A percentile compares a stretch with the other conserved stretches of the same genome.
Conservation (phyloP, 2,329 filamentous ascomycete genomes). For the Cordyceps pruinosa region DNA sequence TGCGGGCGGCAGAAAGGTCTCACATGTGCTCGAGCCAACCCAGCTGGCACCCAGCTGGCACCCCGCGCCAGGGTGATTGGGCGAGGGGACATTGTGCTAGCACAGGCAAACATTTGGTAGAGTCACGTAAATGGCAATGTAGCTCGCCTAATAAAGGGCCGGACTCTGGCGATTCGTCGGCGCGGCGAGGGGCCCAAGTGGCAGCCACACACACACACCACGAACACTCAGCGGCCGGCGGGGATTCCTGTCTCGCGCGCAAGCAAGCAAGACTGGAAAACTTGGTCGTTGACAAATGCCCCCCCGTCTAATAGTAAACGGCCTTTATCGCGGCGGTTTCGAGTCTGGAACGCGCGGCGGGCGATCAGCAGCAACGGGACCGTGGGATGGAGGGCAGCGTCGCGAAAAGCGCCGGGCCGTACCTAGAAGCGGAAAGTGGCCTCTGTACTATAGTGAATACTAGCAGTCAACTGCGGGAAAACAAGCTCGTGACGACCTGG, state of each 20-base stretch:
- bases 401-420: not conserved
- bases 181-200: not conserved
- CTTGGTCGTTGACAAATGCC: not conserved
- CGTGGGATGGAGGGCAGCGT: not conserved
- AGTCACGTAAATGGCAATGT: no score
- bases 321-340: no score
- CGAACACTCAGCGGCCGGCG: not conserved
- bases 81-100: not conserved
- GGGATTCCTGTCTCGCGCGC: not conserved
- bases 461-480: not conserved
- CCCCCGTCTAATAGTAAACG: not conserved
- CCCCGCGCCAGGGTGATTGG: no score
- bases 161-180: not conserved
- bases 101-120: not conserved
- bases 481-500: conserved; percentile 6
- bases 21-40: conserved; percentile 10
- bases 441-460: not conserved
- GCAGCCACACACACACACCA: not conserved
- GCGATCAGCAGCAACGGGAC: not conserved
- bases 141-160: no score
- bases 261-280: not conserved
- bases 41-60: no score
- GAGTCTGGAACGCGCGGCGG: not conserved
- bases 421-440: not conserved
- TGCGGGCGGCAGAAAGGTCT: conserved; percentile 3